Evolutionary conservation across 2,329 filamentous ascomycete species (phyloP).

Genomic region (Fusarium penzigii): DNA sequence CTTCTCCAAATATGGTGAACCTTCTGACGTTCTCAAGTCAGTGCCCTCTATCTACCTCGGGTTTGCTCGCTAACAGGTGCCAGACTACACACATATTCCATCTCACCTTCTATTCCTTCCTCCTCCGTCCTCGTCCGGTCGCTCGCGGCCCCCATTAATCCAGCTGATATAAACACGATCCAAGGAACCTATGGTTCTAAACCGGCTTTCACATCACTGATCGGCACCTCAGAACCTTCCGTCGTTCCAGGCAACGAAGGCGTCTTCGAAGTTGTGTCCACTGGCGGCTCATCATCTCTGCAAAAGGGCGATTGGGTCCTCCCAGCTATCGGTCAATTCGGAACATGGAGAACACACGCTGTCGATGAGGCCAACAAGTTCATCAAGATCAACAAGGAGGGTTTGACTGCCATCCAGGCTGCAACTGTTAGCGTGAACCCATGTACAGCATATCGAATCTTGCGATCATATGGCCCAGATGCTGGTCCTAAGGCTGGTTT

Average conservation of each 20-base stretch:
- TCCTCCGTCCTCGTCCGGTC: conserved; percentile 75
- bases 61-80: neutral
- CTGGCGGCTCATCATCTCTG: conserved; percentile 59
- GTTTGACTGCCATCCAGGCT: conserved; percentile 73
- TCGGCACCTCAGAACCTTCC: conserved; percentile 75
- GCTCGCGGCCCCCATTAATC: conserved; percentile 91
- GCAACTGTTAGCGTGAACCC: conserved; percentile 92
- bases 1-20: conserved; percentile 74
- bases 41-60: conserved; percentile 11
- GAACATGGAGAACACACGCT: conserved; percentile 94
- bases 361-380: conserved; percentile 60
- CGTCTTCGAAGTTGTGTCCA: conserved; percentile 82
- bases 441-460: conserved; percentile 90
- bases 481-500: conserved; percentile 47
- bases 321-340: conserved; percentile 78
- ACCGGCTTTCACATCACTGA: conserved; percentile 71
- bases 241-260: conserved; percentile 89
- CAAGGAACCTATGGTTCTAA: conserved; percentile 94
- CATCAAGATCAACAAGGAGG: conserved; percentile 69
- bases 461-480: conserved; percentile 70
- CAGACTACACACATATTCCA: conserved; percentile 73
- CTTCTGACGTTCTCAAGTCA: conserved; percentile 66
- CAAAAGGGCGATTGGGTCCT: conserved; percentile 90
- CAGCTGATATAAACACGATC: conserved; percentile 96
- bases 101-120: conserved; percentile 70